phyloP scores from a whole-genome alignment of 345 rosid genomes.

The Xanthoceras sorbifolium region DNA sequence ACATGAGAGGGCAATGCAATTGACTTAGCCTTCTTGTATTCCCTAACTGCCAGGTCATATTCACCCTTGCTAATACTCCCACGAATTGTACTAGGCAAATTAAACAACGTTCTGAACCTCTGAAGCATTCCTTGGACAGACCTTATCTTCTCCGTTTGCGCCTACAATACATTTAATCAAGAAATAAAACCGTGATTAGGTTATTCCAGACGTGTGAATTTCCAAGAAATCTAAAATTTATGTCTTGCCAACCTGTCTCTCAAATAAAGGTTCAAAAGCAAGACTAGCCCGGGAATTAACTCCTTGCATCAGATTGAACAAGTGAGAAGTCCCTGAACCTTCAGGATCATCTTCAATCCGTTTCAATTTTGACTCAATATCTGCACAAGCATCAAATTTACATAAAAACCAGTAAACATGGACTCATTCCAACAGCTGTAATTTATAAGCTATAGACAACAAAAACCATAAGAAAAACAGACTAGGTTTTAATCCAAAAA shows the following conservation, averaged over 20 bases:
- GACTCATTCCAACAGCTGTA: not conserved
- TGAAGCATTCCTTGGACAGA: conserved; percentile 99
- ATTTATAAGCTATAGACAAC: not conserved
- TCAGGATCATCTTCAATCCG: conserved; percentile 97
- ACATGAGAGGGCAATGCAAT: conserved; percentile 96
- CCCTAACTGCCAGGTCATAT: conserved; percentile 95
- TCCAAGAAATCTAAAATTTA: conserved; percentile 18
- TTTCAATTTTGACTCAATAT: conserved; percentile 91
- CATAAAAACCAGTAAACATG: conserved; percentile 25
- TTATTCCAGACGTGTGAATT: not conserved
- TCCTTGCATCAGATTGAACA: conserved; percentile 78
- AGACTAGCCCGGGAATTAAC: conserved; percentile 77
- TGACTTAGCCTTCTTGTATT: conserved; percentile 97
- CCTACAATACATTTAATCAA: conserved; percentile 43
- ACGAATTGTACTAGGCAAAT: conserved; percentile 94
- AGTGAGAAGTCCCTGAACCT: conserved; percentile 90
- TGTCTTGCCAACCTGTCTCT: conserved; percentile 80
- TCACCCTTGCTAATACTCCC: conserved; percentile 94
- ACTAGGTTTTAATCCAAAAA: conserved; percentile 15
- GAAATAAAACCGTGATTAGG: conserved; percentile 16
- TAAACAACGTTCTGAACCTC: conserved; percentile 91
- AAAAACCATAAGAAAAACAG: conserved; percentile 16
- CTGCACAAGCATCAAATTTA: conserved; percentile 39
- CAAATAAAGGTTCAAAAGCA: conserved; percentile 93
- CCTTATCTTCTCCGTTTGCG: conserved; percentile 98